These are phyloP conservation scores for Boechera stricta DNA, from an alignment of 345 rosid species.

Conservation along the genomic window DNA sequence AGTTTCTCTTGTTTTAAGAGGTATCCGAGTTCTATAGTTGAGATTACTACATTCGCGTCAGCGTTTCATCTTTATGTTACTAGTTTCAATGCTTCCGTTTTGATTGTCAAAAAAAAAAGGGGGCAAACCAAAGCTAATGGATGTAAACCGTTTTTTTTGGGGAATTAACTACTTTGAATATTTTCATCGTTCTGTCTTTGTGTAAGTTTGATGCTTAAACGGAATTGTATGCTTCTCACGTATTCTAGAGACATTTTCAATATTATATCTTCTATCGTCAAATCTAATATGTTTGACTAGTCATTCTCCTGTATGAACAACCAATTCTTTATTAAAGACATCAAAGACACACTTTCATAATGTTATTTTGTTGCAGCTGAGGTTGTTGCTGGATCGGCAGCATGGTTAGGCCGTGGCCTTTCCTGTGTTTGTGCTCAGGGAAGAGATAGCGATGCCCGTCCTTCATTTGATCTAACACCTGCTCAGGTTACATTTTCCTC, in stretches of 20 bases:
- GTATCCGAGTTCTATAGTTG: not conserved
- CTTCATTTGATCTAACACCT: conserved; percentile 95
- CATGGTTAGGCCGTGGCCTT: conserved; percentile 98
- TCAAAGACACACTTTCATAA: not conserved
- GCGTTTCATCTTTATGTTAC: not conserved
- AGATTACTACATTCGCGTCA: not conserved
- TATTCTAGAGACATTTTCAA: not conserved
- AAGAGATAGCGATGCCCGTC: conserved; percentile 79
- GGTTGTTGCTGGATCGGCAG: conserved; percentile 98
- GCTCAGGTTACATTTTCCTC: conserved; percentile 62
- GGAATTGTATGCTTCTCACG: conserved; percentile 34
- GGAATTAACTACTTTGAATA: not conserved
- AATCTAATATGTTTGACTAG: conserved; percentile 31
- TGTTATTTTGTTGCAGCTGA: conserved; percentile 73
- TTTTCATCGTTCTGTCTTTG: conserved; percentile 5
- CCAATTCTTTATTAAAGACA: conserved; percentile 28
- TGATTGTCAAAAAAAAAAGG: not conserved
- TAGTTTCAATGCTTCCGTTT: not conserved
- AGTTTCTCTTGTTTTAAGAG: not conserved
- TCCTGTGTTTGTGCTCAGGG: conserved; percentile 99
- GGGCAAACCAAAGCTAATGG: not conserved
- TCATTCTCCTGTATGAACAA: not conserved
- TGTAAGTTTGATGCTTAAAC: conserved; percentile 2
- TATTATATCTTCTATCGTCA: not conserved
- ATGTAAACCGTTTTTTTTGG: not conserved